Base-by-base conservation (phyloP, 768 basidiomycete genomes). In the Psilocybe azurescens region DNA sequence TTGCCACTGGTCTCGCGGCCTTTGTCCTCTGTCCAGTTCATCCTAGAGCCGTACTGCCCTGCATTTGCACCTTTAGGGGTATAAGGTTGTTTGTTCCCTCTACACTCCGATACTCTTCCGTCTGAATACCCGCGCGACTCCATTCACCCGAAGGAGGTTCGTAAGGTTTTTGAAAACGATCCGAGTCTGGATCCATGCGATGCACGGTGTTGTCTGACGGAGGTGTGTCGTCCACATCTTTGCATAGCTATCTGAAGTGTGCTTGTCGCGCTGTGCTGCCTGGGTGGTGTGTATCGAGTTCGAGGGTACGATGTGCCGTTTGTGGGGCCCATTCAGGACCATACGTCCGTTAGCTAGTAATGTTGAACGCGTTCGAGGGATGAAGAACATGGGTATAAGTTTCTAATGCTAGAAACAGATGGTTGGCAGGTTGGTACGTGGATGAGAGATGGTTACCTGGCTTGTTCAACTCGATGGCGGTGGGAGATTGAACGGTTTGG, bases 121-220 rank as follows among this genome's bases (percentile, higher is more conserved):
- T 77, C 58, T 73, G 69, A 36, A 71, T 71, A 2, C 78, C 79
- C 1, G 77, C 77, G n/a, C 72, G 73, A 59, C 79, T 85, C 75
- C 75, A 84, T 6, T 73, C 70, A 0, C 81, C 80, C 3, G 83
- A 79, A 6, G 83, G 81, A 2, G 81, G 74, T 58, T 86, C 84
- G 59, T 83, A 75, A 3, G 86, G 83, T 36, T 69, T 71, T 53
- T 69, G 70, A 38, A 71, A 66, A 36, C 46, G 38, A 47, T 67
- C 68, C 11, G 53, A 63, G 53, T 57, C 33, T 3, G 66, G 61
- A 38, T 71, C 70, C 33, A 71, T 57, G 39, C 70, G 66, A 53
- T 69, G 62, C 8, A 71, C 65, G 30, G 56, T 61, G 46, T 50
- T 56, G 47, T 71, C 70, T 16, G 49, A 16, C 0, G 65, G 63